Base-by-base conservation (phyloP, 148 eudicot species). In the Cornus suecica region DNA sequence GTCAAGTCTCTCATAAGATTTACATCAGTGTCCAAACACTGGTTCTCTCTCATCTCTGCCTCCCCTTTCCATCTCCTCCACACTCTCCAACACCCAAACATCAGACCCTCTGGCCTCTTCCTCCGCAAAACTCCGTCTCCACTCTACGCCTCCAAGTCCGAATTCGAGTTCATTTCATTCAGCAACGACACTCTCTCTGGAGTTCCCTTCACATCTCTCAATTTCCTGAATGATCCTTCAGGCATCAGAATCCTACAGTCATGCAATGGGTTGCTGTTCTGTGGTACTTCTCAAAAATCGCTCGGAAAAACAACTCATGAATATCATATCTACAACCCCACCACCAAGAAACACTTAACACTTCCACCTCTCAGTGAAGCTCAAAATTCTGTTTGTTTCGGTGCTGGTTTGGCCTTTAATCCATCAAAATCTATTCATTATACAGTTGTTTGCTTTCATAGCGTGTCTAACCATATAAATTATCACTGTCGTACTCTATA, bases 51-150 rank as follows among this genome's bases (percentile, higher is more conserved):
- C 74, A 83, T 88, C 65, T 79, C 70, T 31, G 25, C 65, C 41
- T 18, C 66, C 6, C 54, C 22, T n/a, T 83, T 88, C 85, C 74
- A 84, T 29, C 80, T 84, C 81, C 86, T 84, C 84, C 87, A 87
- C 58, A 70, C 80, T 41, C 58, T 18, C 62, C 87, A 75, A 73
- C 77, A 75, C 45, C 73, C 45, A 20, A 56, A 48, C 66, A 75
- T 62, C 26, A 72, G 78, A 9, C 74, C 75, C 65, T 79, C 85
- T 71, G 82, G 78, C 72, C 79, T 88, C 74, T 76, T 81, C 72
- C 63, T 81, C 62, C 81, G 72, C 71, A 52, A 69, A 16, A 62
- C 65, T 76, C 83, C 69, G 64, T 79, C 78, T 26, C 48, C 73
- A 76, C 22, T 70, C 76, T 15, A 28, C 78, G 15, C 79, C 68